Percentiles rank a stretch among this genome's conserved stretches.
Evolutionary conservation across 2,329 filamentous ascomycete species (phyloP).

Genomic region (Sphaerulina vaccinii): DNA sequence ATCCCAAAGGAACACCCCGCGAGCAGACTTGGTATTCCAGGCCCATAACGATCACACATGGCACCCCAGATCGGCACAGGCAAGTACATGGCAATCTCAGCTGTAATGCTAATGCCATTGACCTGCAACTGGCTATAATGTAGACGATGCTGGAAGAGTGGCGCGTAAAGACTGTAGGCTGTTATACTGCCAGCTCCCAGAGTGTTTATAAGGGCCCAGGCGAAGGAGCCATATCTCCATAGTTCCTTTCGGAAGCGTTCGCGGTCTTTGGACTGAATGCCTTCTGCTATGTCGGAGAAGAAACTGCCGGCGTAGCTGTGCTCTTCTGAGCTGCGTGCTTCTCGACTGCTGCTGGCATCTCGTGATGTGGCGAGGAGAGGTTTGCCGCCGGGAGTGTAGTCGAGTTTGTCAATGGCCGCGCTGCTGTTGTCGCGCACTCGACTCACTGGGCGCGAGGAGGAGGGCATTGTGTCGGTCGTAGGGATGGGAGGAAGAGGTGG

Average conservation of each 20-base stretch:
- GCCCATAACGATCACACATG: slow-evolving; percentile 84
- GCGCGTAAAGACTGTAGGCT: slow-evolving; percentile 90
- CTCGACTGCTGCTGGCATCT: slow-evolving; percentile 25
- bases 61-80: slow-evolving; percentile 89
- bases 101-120: slow-evolving; percentile 83
- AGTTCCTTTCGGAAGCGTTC: slow-evolving; percentile 54
- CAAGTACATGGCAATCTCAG: slow-evolving; percentile 85
- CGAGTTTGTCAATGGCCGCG: slow-evolving; percentile 50
- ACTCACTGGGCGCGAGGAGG: slow-evolving; percentile 22
- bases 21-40: slow-evolving; percentile 70
- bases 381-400: slow-evolving; percentile 45
- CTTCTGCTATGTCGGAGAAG: slow-evolving; percentile 60
- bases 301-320: slow-evolving; percentile 54
- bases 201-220: slow-evolving; percentile 60
- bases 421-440: slow-evolving; percentile 21
- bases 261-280: slow-evolving; percentile 59
- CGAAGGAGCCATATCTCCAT: slow-evolving; percentile 57
- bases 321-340: slow-evolving; percentile 39
- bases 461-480: slow-evolving; percentile 1
- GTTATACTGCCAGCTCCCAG: slow-evolving; percentile 89
- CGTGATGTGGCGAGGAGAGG: slow-evolving; percentile 43
- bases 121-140: slow-evolving; percentile 90
- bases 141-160: slow-evolving; percentile 80
- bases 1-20: slow-evolving; percentile 71
- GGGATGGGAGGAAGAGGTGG: background rate